Evolutionary conservation across 2,329 filamentous ascomycete species (phyloP), one percentile per base, ranked within the genome.

Genomic region (Septoria petroselini): DNA sequence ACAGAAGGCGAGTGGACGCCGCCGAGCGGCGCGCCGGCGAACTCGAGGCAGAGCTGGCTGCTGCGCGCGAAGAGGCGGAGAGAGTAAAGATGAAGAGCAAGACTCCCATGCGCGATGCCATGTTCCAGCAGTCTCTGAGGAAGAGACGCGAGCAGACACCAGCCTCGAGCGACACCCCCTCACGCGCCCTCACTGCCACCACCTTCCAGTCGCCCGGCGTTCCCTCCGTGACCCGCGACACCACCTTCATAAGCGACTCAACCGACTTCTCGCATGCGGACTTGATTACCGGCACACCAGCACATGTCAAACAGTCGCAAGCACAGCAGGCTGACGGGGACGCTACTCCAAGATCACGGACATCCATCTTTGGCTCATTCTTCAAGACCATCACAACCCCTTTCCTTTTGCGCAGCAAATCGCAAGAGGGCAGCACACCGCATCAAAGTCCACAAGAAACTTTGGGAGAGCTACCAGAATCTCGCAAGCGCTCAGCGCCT

Each of bases 401-500:
- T 27, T 55, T 57, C 41, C 23, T 40, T 12, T 39, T 43, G 15
- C 52, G 48, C 46, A 50, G 30, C 25, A 27, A 30, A 35, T 30
- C 21, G 33, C 43, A 46, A 15, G 43, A 39, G 25, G 23, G 18
- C 9, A 41, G 17, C 14, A 37, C 46, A 31, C 34, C 47, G 41
- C 35, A 34, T 42, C 49, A 47, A 14, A 41, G 40, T 39, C 41
- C 42, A 27, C 29, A 42, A 37, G 35, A 50, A 37, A 38, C 19
- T 11, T 41, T 58, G 14, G 57, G 50, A 41, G 39, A 48, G 41
- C 43, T 59, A n/a, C 55, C 57, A 41, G 44, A 48, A n/a, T 55
- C 52, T 17, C 57, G 58, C 42, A 61, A 62, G 53, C 57, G 59
- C 12, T 34, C 54, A 29, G 59, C 59, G 43, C 50, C 54, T 54